Evolutionary conservation across 2,329 filamentous ascomycete species (phyloP), one percentile per base, ranked within the genome.

Genomic region (Paracorniculantispora psalliotae): DNA sequence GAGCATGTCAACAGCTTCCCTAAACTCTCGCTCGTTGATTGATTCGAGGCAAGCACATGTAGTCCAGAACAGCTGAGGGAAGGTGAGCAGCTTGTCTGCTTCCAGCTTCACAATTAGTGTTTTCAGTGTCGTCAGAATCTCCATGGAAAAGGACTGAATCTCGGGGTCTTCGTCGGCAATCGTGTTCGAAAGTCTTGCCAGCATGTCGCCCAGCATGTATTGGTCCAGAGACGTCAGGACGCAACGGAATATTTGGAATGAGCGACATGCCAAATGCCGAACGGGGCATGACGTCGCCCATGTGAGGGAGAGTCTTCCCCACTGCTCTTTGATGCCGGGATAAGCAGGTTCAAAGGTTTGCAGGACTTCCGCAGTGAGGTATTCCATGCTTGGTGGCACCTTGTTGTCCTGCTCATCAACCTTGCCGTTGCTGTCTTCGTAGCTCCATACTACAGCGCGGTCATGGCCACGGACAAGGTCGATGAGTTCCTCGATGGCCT

Each of bases 211-310:
- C 17, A 99, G 82, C 93, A 97, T 99, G 59, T 87, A 81, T 65
- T 96, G 92, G 68, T 99, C 93, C 23, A 97, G 77, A 0, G 90
- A 91, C 17, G 91, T 96, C 28, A 96, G 83, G 57, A 97, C 92
- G 69, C 93, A 97, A 33, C 94, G 84, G 76, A 97, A 99, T 12
- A 99, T 89, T 70, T 99, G 96, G 74, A 99, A 97, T 0, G 96
- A 99, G 28, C 94, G 88, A 70, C 96, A 99, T 2, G 94, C 94
- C 54, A 99, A 79, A 75, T 99, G 94, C 51, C 93, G 82, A 5
- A 99, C 96, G 0, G 94, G 91, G 70, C 96, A 99, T 3, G 92
- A 96, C 0, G 94, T 97, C 10, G 94, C 96, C 94, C 94, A 99
- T 12, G 89, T 92, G 62, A 99, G 77, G 0, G 93, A 93, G 33